These are phyloP conservation scores for Cyberlindnera meyerae DNA, from an alignment of 805 yeast species.

Conservation along the genomic window DNA sequence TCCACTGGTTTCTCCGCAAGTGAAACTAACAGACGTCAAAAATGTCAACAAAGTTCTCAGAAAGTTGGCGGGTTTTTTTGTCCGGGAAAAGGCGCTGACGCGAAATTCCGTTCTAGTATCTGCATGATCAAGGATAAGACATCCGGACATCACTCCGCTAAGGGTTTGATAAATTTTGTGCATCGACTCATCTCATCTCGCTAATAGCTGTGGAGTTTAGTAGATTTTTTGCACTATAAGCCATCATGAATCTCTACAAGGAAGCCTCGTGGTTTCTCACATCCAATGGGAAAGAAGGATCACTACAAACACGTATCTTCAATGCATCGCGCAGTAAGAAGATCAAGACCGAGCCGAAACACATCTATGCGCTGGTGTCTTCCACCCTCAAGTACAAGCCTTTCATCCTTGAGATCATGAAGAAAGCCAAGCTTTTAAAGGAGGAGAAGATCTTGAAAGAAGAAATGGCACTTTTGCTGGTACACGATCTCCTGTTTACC, in stretches of 20 bases:
- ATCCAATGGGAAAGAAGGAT: slow-evolving; percentile 41
- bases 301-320: slow-evolving; percentile 49
- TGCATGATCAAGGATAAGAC: too few species aligned
- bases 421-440: slow-evolving; percentile 60
- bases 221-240: not conserved
- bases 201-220: not conserved
- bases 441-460: slow-evolving; percentile 48
- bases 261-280: slow-evolving; percentile 31
- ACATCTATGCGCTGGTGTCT: slow-evolving; percentile 75
- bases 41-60: too few species aligned
- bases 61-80: too few species aligned
- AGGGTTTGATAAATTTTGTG: not conserved
- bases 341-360: slow-evolving; percentile 69
- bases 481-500: slow-evolving; percentile 76
- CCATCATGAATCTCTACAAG: slow-evolving; percentile 27
- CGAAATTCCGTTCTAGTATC: too few species aligned
- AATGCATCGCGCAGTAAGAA: slow-evolving; percentile 42
- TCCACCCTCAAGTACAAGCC: slow-evolving; percentile 72
- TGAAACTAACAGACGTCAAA: too few species aligned
- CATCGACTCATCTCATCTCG: not conserved
- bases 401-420: slow-evolving; percentile 56
- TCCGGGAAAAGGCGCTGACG: too few species aligned
- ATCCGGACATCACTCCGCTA: not conserved
- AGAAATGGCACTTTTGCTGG: slow-evolving; percentile 55
- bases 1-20: too few species aligned